A percentile compares a stretch with the other conserved stretches of the same genome.
Evolutionary conservation across 169 alveolate species (phyloP).

Genomic region (Eimeria brunetti): DNA sequence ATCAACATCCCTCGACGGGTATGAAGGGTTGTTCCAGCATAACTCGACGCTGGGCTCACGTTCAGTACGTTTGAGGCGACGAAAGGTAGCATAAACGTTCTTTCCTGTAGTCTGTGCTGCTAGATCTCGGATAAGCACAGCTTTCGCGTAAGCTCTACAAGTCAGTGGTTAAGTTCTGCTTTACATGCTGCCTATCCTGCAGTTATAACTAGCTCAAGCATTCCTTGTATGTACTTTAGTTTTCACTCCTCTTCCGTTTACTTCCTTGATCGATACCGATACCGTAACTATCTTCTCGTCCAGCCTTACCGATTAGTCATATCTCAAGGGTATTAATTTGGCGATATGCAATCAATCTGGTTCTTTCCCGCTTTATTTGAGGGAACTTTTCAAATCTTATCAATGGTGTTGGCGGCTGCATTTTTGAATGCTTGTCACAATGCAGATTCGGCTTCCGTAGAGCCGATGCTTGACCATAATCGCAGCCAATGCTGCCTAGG

Average conservation of each 20-base stretch:
- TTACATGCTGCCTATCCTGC: background rate
- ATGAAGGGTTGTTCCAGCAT: background rate
- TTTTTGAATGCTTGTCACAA: background rate
- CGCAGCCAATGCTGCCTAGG: background rate
- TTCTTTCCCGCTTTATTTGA: background rate
- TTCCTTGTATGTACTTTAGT: background rate
- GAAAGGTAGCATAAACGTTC: background rate
- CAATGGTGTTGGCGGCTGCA: background rate
- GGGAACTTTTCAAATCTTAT: background rate
- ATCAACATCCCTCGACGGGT: background rate
- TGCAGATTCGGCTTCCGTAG: background rate
- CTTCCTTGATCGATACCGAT: background rate
- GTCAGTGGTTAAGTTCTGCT: background rate
- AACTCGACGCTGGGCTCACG: background rate
- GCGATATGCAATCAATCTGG: background rate
- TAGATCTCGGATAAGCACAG: background rate
- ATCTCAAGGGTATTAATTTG: background rate
- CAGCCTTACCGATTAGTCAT: background rate
- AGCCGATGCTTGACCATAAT: background rate
- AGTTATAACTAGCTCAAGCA: background rate
- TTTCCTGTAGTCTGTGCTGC: background rate
- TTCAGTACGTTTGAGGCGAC: background rate
- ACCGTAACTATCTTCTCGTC: background rate
- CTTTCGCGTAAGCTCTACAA: background rate
- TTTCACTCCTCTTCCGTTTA: background rate